These are phyloP conservation scores for Oryza coarctata DNA, from an alignment of 176 grass and related monocot genomes.

Conservation along the genomic window DNA sequence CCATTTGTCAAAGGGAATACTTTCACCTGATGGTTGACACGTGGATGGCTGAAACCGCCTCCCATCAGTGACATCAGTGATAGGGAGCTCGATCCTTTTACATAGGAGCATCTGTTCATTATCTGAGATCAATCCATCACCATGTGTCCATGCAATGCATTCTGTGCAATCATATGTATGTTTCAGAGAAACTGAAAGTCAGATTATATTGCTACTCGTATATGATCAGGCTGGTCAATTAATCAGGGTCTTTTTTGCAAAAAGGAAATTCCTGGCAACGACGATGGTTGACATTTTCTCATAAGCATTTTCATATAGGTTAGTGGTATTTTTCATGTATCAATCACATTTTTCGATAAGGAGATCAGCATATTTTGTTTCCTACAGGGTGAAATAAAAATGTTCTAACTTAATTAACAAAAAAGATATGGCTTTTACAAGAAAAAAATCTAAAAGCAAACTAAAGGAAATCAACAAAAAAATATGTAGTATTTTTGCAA, in stretches of 20 bases:
- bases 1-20: conserved; percentile 27
- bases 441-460: too few species aligned
- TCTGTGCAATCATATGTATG: background rate
- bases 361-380: too few species aligned
- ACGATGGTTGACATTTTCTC: too few species aligned
- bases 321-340: too few species aligned
- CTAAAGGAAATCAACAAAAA: too few species aligned
- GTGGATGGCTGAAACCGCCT: conserved; percentile 31
- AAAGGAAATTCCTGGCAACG: background rate
- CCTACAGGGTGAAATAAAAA: too few species aligned
- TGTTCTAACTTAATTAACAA: too few species aligned
- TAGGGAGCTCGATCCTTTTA: background rate
- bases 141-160: background rate
- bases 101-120: background rate
- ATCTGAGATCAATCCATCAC: background rate
- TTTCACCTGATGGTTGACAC: background rate
- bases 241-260: background rate
- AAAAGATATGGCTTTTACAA: too few species aligned
- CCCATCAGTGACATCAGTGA: background rate
- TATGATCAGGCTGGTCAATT: background rate
- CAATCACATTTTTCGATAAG: too few species aligned
- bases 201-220: background rate
- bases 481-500: too few species aligned
- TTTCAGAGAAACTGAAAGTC: background rate
- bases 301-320: too few species aligned